Percentiles rank a stretch among this genome's conserved stretches.
Evolutionary conservation across 768 basidiomycete species (phyloP).

Genomic region (Clavaria fumosa): DNA sequence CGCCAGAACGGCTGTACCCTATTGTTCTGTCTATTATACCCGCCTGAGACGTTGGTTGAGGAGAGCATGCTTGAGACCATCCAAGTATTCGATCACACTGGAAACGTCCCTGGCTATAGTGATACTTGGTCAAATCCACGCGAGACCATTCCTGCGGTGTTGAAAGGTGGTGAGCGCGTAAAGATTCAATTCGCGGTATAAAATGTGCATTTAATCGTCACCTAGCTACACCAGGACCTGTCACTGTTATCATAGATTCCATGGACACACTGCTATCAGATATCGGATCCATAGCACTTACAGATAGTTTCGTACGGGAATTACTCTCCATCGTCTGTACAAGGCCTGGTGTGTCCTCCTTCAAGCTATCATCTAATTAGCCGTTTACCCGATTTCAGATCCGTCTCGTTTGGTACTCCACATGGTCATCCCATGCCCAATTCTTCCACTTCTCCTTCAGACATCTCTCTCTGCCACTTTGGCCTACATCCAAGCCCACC

Average conservation of each 20-base stretch:
- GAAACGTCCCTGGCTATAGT: slow-evolving; percentile 37
- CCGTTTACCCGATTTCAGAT: slow-evolving; percentile 17
- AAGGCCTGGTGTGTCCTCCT: slow-evolving; percentile 31
- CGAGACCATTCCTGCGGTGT: slow-evolving; percentile 24
- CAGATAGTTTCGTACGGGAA: slow-evolving; percentile 35
- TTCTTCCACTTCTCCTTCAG: slow-evolving; percentile 41
- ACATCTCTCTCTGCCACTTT: slow-evolving; percentile 52
- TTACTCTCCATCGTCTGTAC: slow-evolving; percentile 29
- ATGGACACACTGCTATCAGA: slow-evolving; percentile 50
- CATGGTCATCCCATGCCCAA: slow-evolving; percentile 28
- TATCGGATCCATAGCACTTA: slow-evolving; percentile 34
- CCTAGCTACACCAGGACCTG: slow-evolving; percentile 28
- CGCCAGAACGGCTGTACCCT: slow-evolving; percentile 18
- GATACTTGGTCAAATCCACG: slow-evolving; percentile 20
- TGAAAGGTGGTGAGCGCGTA: slow-evolving; percentile 24
- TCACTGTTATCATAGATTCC: slow-evolving; percentile 59
- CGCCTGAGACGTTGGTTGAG: slow-evolving; percentile 27
- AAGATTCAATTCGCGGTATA: slow-evolving; percentile 6
- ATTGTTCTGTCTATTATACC: slow-evolving; percentile 46
- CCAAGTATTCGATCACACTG: slow-evolving; percentile 34
- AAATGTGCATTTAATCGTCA: slow-evolving; percentile 7
- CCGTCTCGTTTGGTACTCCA: slow-evolving; percentile 50
- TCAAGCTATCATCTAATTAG: slow-evolving; percentile 2
- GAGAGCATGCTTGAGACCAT: slow-evolving; percentile 15
- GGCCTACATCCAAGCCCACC: slow-evolving; percentile 50